Percentiles rank a stretch among this genome's conserved stretches.
phyloP scores from a whole-genome alignment of 1,284 basidiomycete species.

The Psilocybe mexicana region DNA sequence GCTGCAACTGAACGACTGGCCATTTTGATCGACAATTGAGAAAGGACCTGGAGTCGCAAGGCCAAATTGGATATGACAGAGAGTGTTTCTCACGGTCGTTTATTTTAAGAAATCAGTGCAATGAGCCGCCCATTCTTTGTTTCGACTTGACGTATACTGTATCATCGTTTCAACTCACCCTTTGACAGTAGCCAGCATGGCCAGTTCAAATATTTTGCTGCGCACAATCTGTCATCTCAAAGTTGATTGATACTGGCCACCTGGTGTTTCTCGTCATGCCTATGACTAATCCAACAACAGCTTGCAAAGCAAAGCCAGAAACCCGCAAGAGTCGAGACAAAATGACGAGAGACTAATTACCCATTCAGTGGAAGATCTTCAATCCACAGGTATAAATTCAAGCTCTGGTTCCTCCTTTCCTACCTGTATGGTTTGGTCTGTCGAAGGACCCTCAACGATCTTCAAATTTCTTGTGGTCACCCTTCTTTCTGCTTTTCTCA shows the following conservation, averaged over 20 bases:
- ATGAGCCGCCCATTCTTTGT: background rate
- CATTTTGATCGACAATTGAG: constrained; percentile 24
- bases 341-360: background rate
- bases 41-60: too few species aligned
- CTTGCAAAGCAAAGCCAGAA: constrained; percentile 5
- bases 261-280: constrained; percentile 1
- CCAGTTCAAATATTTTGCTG: too few species aligned
- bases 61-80: background rate
- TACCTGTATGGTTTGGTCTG: constrained; percentile 11
- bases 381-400: background rate
- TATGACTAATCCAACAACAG: constrained; percentile 4
- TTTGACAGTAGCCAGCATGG: too few species aligned
- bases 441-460: background rate
- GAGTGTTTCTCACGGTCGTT: background rate
- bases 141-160: too few species aligned
- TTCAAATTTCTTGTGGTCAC: constrained; percentile 10
- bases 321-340: background rate
- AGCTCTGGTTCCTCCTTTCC: background rate
- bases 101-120: background rate
- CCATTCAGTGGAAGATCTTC: background rate
- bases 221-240: too few species aligned
- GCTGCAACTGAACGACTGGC: constrained; percentile 33
- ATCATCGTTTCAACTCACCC: too few species aligned
- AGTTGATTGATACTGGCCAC: too few species aligned
- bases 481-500: constrained; percentile 11